These are phyloP conservation scores for Carex cristatella DNA, from an alignment of 176 grass and related monocot genomes.

Conservation along the genomic window DNA sequence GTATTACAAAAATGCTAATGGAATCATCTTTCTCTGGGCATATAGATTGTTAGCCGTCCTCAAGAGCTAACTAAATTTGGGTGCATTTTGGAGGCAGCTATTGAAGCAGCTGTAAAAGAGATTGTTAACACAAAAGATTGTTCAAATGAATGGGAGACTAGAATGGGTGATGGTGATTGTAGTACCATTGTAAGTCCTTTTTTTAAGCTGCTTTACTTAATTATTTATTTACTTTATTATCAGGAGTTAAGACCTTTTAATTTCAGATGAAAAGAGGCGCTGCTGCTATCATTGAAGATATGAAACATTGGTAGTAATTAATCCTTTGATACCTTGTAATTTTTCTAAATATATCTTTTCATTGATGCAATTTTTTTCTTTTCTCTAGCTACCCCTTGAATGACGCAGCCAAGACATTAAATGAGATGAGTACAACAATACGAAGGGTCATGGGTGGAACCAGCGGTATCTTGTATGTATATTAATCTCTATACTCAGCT, in stretches of 20 bases:
- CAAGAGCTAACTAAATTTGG: constrained; percentile 32
- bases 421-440: constrained; percentile 33
- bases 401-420: constrained; percentile 44
- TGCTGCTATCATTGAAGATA: constrained; percentile 33
- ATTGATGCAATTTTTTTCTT: constrained; percentile 7
- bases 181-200: constrained; percentile 38
- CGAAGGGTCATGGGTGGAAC: constrained; percentile 44
- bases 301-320: constrained; percentile 32
- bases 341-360: constrained; percentile 2
- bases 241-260: neutral
- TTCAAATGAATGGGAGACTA: constrained; percentile 46
- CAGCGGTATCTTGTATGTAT: constrained; percentile 39
- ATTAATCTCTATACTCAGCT: neutral
- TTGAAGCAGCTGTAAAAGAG: constrained; percentile 43
- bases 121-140: constrained; percentile 27
- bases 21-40: neutral
- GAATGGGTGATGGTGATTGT: constrained; percentile 50
- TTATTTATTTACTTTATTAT: constrained; percentile 14
- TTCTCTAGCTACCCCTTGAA: constrained; percentile 41
- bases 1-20: neutral
- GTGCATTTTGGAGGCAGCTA: constrained; percentile 25
- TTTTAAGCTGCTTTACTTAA: constrained; percentile 9
- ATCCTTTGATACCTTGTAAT: neutral
- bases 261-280: constrained; percentile 40
- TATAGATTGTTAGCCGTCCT: constrained; percentile 9